Evolutionary conservation across 495 filamentous ascomycete species (phyloP).

Genomic region (Lophiostoma macrostomum): DNA sequence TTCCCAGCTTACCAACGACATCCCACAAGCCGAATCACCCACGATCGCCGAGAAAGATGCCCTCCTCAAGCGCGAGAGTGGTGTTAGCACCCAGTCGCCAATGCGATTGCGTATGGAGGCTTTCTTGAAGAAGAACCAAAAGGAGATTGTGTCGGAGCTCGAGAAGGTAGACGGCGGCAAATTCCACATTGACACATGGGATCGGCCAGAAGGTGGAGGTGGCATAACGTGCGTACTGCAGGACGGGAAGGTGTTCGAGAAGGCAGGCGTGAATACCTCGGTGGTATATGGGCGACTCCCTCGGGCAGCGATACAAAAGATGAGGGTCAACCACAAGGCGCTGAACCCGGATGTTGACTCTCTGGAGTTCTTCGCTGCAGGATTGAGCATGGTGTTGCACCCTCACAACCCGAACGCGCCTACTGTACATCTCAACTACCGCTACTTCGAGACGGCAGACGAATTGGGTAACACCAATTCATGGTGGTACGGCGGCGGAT

Average conservation of each 20-base stretch:
- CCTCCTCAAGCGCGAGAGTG: conserved; percentile 62
- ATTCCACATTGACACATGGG: conserved; percentile 84
- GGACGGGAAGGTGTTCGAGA: conserved; percentile 95
- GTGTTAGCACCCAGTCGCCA: conserved; percentile 68
- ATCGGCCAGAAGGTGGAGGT: conserved; percentile 78
- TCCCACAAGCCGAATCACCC: conserved; percentile 51
- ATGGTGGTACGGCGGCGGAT: conserved; percentile 98
- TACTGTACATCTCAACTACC: conserved; percentile 97
- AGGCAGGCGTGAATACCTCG: conserved; percentile 92
- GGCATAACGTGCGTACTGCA: conserved; percentile 91
- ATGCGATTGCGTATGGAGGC: conserved; percentile 98
- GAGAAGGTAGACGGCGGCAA: conserved; percentile 74
- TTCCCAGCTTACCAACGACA: conserved; percentile 39
- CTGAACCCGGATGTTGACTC: conserved; percentile 72
- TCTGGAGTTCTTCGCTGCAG: conserved; percentile 91
- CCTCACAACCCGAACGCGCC: conserved; percentile 94
- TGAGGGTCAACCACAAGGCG: conserved; percentile 93
- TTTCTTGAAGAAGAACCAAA: conserved; percentile 88
- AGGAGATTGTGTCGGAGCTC: conserved; percentile 76
- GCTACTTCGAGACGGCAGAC: conserved; percentile 95
- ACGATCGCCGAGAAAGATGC: conserved; percentile 72
- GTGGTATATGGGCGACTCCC: conserved; percentile 93
- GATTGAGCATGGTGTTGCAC: conserved; percentile 87
- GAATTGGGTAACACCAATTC: conserved; percentile 66
- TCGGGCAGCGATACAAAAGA: conserved; percentile 81